phyloP scores from a whole-genome alignment of 495 filamentous ascomycete genomes.

The Daldinia loculata region DNA sequence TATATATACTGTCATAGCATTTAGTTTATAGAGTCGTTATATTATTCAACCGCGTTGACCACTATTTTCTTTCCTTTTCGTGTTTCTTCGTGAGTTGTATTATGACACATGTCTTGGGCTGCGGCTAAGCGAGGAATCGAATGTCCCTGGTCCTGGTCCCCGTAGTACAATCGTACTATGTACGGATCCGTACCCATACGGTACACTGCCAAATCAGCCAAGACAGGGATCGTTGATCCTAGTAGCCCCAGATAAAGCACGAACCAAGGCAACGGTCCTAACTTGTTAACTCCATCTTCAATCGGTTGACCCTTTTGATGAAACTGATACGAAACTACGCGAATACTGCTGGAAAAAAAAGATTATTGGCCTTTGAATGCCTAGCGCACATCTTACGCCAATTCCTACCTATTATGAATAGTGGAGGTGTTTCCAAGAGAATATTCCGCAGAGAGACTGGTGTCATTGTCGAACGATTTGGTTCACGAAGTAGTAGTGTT shows the following conservation, averaged over 20 bases:
- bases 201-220: slow-evolving; percentile 3
- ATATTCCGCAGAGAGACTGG: slow-evolving; percentile 2
- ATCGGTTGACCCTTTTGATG: slow-evolving; percentile 15
- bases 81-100: background rate
- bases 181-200: background rate
- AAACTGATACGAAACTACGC: slow-evolving; percentile 42
- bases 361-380: slow-evolving; percentile 10
- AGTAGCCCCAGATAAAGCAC: slow-evolving; percentile 8
- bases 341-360: slow-evolving; percentile 30
- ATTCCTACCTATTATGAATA: slow-evolving; percentile 27
- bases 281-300: slow-evolving; percentile 8
- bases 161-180: slow-evolving; percentile 1
- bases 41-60: background rate
- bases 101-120: background rate
- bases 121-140: slow-evolving; percentile 2
- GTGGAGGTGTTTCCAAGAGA: slow-evolving; percentile 9
- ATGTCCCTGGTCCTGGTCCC: slow-evolving; percentile 14
- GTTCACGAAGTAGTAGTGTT: too few relatives aligned
- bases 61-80: background rate
- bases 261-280: slow-evolving; percentile 15
- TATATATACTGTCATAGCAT: background rate
- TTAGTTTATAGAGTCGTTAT: slow-evolving; percentile 27
- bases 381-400: background rate
- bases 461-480: slow-evolving; percentile 42
- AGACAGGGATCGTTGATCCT: slow-evolving; percentile 16